These are phyloP conservation scores for Hemisphaericaspora nanyangensis DNA, from an alignment of 805 yeast genomes.

Conservation along the genomic window DNA sequence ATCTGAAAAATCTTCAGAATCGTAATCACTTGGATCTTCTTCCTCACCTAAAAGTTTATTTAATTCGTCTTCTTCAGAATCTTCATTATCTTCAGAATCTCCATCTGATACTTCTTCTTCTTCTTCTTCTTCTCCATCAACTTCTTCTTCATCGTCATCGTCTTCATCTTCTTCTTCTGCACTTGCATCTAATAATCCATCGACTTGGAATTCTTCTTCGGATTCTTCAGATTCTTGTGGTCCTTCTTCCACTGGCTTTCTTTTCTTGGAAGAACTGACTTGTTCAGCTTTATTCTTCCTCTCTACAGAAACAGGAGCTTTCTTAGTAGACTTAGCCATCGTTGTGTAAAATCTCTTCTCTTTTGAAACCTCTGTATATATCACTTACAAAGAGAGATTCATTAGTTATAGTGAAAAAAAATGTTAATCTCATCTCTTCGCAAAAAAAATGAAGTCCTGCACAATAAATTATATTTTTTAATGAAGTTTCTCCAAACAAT, in stretches of 20 bases:
- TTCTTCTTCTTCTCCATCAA: conserved; percentile 38
- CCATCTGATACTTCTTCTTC: conserved; percentile 32
- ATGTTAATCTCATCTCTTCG: conserved; percentile 6
- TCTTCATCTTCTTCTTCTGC: conserved; percentile 31
- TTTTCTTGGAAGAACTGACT: conserved; percentile 11
- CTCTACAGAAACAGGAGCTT: not conserved
- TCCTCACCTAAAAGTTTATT: conserved; percentile 57
- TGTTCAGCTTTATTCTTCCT: not conserved
- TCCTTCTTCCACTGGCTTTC: conserved; percentile 14
- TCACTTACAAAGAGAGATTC: not conserved
- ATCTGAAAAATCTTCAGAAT: conserved; percentile 47
- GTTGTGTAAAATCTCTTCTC: not conserved
- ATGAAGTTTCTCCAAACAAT: not conserved
- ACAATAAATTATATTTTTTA: too few relatives aligned
- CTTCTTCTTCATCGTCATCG: conserved; percentile 19
- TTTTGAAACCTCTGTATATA: not conserved
- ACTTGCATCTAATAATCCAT: conserved; percentile 41
- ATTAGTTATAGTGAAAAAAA: not conserved
- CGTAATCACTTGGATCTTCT: conserved; percentile 38
- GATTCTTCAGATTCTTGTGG: conserved; percentile 19
- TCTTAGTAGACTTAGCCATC: conserved; percentile 10
- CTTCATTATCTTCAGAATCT: conserved; percentile 16
- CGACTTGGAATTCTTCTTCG: conserved; percentile 30
- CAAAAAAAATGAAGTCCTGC: conserved; percentile 1
- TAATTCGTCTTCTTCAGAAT: conserved; percentile 60